Base-by-base conservation (phyloP, 192 early-diverging fungal genomes). In the Rhizoclosmatium globosum region DNA sequence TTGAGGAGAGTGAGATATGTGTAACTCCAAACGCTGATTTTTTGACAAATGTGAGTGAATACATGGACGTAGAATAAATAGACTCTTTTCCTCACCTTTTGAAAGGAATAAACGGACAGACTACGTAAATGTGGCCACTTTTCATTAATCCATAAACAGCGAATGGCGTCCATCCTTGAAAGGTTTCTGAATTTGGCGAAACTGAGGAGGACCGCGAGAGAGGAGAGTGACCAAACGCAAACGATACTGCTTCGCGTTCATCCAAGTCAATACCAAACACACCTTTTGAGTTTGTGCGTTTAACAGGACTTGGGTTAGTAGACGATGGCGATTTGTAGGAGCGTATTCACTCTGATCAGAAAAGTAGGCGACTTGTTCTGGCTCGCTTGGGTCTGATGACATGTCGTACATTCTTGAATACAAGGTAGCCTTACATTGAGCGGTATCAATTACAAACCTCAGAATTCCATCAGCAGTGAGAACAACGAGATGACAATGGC, bases 91-190 rank as follows among this genome's bases (percentile, higher is more conserved):
- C 38, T 42, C 38, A 76, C 74, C 74, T 76, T 50, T 67, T 60
- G 41, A 43, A 43, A 41, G 78, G 78, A 41, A 65, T 47, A 64
- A 79, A 65, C 21, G 78, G 78, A 43, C 78, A 79, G 15, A 72
- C 21, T 11, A 70, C 78, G 21, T 48, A 79, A 31, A 79, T 39
- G 0, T 72, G 45, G 1, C 78, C 78, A 44, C 38, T 66, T 45
- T 71, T 71, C 78, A 79, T 72, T 17, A 79, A 21, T 13, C 68
- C 68, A 73, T 72, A 79, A 15, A 79, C 78, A 17, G 69, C 73
- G 3, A 72, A 79, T 45, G 78, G 13, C 31, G 39, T 71, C 78
- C 78, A 79, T 23, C 70, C 71, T 23, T 7, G 21, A 39, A 48
- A 43, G 7, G 11, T 43, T 4, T n/a, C 42, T 46, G 7, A 11